phyloP scores from a whole-genome alignment of 2,329 filamentous ascomycete genomes.

The Ophidiomyces ophidiicola region DNA sequence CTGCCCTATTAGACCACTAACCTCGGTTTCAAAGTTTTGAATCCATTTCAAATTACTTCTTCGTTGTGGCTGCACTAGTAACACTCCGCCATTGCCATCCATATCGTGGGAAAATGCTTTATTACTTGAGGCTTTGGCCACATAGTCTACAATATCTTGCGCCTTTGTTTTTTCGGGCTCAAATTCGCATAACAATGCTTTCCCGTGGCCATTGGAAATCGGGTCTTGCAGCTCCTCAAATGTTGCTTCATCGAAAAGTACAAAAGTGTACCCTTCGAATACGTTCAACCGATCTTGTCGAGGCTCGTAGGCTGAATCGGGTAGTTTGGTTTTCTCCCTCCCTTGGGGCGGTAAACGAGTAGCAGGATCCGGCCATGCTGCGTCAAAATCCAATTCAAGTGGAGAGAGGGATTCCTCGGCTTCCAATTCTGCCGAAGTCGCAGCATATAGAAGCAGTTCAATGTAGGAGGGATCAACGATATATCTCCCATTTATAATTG shows the following conservation, averaged over 20 bases:
- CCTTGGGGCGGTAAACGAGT: constrained; percentile 61
- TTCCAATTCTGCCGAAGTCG: constrained; percentile 41
- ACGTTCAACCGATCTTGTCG: constrained; percentile 53
- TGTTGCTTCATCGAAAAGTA: constrained; percentile 69
- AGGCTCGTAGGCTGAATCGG: constrained; percentile 59
- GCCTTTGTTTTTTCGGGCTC: constrained; percentile 51
- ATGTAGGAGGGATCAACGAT: constrained; percentile 51
- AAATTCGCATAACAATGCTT: constrained; percentile 58
- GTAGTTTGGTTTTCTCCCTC: constrained; percentile 59
- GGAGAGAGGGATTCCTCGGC: constrained; percentile 41
- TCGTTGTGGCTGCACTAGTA: constrained; percentile 62
- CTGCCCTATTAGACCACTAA: constrained; percentile 64
- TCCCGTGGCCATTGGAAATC: constrained; percentile 69
- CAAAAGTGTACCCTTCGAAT: constrained; percentile 77
- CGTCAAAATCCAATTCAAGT: constrained; percentile 69
- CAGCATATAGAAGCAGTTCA: constrained; percentile 54
- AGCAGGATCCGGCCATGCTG: constrained; percentile 62
- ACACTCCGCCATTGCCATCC: constrained; percentile 54
- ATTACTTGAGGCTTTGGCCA: constrained; percentile 61
- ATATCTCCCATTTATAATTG: constrained; percentile 65
- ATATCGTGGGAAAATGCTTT: constrained; percentile 55
- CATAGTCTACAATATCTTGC: constrained; percentile 65
- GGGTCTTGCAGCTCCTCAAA: constrained; percentile 62
- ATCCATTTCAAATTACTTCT: constrained; percentile 55
- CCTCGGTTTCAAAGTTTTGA: constrained; percentile 52